Base-by-base conservation (phyloP, 345 rosid genomes). In the Lumnitzera racemosa region DNA sequence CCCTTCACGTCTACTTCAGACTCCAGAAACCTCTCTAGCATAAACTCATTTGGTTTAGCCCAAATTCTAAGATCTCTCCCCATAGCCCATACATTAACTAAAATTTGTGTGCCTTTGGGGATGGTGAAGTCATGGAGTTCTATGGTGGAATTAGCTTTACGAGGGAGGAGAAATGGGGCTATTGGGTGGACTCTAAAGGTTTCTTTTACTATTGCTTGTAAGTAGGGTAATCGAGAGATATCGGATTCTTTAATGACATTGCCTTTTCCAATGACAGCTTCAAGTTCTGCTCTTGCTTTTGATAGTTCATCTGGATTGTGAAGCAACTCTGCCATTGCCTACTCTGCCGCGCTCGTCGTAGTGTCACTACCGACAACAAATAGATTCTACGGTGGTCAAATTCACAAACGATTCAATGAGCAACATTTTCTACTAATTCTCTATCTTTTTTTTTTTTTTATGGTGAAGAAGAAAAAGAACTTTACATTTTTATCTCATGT, bases 21-120 rank as follows among this genome's bases (percentile, higher is more conserved):
- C 13, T 62, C 70, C 15, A 64, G 8, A 57, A 75, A 75, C 47
- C 80, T 71, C 67, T 75, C 80, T 0, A 72, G 80, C 20, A 54
- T 11, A 27, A 75, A 71, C 46, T 12, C 27, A 4, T 58, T 23
- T 12, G 72, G 69, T 15, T 67, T 24, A 41, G 46, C 31, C 76
- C 76, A 72, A 1, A 16, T 12, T 12, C 15, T 13, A 17, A 63
- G 57, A 20, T 72, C 76, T 36, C 66, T 24, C 47, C 72, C 71
- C 3, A 69, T 63, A 15, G 73, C 73, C 73, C 68, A 63, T 17
- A 46, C 68, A 12, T 63, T 63, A 11, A 72, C 64, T 13, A 72
- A 10, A 46, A 72, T 53, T 3, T 72, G 71, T 1, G 76, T 14
- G 3, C 61, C 71, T 60, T 67, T 47, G 1, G 71, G 68, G 46